A percentile compares a stretch with the other conserved stretches of the same genome.
phyloP scores from a whole-genome alignment of 2,329 filamentous ascomycete species.

The Aspergillus sp. region DNA sequence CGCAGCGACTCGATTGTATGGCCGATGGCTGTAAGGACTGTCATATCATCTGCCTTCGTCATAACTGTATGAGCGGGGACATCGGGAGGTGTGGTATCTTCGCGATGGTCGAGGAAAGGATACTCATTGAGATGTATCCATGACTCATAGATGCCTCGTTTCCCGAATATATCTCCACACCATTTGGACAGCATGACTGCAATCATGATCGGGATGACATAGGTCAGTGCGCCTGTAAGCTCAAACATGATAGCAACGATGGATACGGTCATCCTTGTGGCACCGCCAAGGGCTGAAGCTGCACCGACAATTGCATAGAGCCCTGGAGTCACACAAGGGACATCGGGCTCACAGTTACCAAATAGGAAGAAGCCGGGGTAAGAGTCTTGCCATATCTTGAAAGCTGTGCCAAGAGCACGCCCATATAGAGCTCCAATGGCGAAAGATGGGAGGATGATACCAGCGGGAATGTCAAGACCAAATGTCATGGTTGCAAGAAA shows the following conservation, averaged over 20 bases:
- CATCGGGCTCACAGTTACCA: conserved; percentile 76
- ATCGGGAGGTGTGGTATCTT: conserved; percentile 75
- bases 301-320: conserved; percentile 97
- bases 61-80: conserved; percentile 85
- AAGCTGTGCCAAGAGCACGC: conserved; percentile 81
- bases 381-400: conserved; percentile 82
- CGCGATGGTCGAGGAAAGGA: conserved; percentile 89
- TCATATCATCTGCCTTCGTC: conserved; percentile 87
- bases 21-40: conserved; percentile 80
- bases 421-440: conserved; percentile 90
- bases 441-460: conserved; percentile 94
- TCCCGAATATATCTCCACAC: conserved; percentile 93
- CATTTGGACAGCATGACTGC: conserved; percentile 98
- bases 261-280: conserved; percentile 94
- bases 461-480: conserved; percentile 88
- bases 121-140: conserved; percentile 98
- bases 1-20: conserved; percentile 80
- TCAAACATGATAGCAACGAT: conserved; percentile 99
- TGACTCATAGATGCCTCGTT: conserved; percentile 91
- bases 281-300: conserved; percentile 87
- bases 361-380: conserved; percentile 79
- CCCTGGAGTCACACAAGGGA: conserved; percentile 85
- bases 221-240: conserved; percentile 90
- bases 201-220: conserved; percentile 98
- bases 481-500: conserved; percentile 85